A percentile compares a stretch with the other conserved stretches of the same genome.
phyloP scores from a whole-genome alignment of 2,329 filamentous ascomycete species.

The Dactylellina sp. region DNA sequence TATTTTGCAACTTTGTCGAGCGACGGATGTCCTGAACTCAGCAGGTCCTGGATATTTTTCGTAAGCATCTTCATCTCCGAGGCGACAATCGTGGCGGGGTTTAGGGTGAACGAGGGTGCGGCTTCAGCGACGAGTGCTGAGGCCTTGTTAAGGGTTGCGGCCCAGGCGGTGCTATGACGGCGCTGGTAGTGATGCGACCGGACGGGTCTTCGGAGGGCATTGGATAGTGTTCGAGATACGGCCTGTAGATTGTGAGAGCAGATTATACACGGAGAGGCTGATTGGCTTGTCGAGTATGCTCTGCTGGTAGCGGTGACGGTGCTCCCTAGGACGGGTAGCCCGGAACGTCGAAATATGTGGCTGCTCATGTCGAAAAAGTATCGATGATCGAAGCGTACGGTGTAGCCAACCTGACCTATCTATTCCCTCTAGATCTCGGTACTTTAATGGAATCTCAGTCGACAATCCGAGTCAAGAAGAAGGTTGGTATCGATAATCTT shows the following conservation, averaged over 20 bases:
- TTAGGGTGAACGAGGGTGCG: conserved; percentile 53
- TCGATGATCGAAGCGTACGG: neutral
- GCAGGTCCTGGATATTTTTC: conserved; percentile 90
- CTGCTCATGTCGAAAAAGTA: conserved; percentile 19
- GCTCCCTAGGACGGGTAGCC: conserved; percentile 26
- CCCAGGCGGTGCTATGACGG: conserved; percentile 38
- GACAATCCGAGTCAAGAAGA: no score
- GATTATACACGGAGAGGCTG: conserved; percentile 38
- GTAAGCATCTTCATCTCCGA: conserved; percentile 82
- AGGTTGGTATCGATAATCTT: neutral
- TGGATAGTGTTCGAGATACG: neutral
- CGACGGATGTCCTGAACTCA: conserved; percentile 93
- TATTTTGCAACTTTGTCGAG: conserved; percentile 97
- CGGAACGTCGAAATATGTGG: conserved; percentile 35
- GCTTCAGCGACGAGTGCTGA: conserved; percentile 53
- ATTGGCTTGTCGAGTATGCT: conserved; percentile 29
- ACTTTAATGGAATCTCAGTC: no score
- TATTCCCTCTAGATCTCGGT: no score
- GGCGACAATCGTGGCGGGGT: conserved; percentile 52
- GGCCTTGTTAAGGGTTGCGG: conserved; percentile 51
- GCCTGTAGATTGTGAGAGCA: conserved; percentile 43
- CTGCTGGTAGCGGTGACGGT: conserved; percentile 30
- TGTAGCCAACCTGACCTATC: no score
- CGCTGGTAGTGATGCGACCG: conserved; percentile 23
- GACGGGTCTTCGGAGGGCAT: conserved; percentile 1